Base-by-base conservation (phyloP, 1,139 yeast genomes). In the Yamadazyma diddensiae region DNA sequence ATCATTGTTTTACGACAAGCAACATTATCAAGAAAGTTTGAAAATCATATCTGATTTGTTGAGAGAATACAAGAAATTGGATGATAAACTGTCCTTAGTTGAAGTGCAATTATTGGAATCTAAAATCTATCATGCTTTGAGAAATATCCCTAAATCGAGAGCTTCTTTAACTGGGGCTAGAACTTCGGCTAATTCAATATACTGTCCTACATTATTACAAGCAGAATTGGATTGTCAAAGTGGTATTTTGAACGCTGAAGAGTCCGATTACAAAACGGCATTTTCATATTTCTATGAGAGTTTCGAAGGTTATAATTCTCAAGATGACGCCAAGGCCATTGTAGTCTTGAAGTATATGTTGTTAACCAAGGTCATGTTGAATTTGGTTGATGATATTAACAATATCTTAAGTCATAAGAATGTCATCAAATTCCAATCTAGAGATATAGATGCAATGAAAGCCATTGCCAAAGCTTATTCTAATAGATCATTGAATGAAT, bases 221-320 rank as follows among this genome's bases (percentile, higher is more conserved):
- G 98, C 98, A 1, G 95, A 88, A 53, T 72, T 94, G 38, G 98
- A 94, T 57, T 77, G 88, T 62, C 92, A 90, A 80, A 82, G 94
- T 56, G 99, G 99, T 45, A 81, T 92, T 37, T 73, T 94, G 45
- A 95, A 92, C 61, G 95, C 97, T 21, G 97, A 94, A 59, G 98
- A 94, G 50, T 85, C 85, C 56, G 99, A 94, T 59, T 94, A 86
- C 65, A 85, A 87, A 55, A 94, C 98, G 5, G 96, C 97, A 7
- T 94, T 77, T 53, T 88, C 97, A 5, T 92, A 92, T 61, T 92
- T 92, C 51, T 90, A 79, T 55, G 98, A 92, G 62, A 82, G 97
- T 20, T 88, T 92, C 52, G 98, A 92, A 59, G 94, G 94, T 21
- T 92, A 76, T 61, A 72, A 72, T 47, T 62, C 73, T 21, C 75